A percentile compares a stretch with the other conserved stretches of the same genome.
Conservation (phyloP, 2,329 filamentous ascomycete genomes). For the Ophioceras dolichostomum region DNA sequence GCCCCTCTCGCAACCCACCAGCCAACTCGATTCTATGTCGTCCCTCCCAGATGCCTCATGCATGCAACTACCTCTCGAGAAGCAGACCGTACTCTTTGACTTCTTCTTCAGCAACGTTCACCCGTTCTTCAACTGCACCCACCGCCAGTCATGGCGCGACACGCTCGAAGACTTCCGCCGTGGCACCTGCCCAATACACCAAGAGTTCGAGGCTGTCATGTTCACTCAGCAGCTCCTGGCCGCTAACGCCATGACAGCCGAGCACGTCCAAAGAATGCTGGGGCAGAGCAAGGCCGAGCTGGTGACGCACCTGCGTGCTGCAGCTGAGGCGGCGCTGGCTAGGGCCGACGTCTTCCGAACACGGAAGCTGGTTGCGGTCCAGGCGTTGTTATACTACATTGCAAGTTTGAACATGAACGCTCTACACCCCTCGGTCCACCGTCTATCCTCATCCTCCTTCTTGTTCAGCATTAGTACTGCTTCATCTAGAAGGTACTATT, state of each 20-base stretch:
- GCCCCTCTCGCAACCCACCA: neutral
- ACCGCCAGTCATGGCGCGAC: neutral
- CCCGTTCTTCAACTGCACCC: neutral
- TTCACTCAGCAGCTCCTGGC: neutral
- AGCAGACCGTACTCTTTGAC: neutral
- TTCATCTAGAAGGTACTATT: no score
- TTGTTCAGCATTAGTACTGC: no score
- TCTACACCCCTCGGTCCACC: no score
- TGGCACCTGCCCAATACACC: neutral
- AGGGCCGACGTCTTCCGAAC: neutral
- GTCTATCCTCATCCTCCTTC: no score
- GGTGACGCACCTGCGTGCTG: neutral
- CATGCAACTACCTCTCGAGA: neutral
- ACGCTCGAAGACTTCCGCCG: neutral
- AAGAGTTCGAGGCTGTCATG: neutral
- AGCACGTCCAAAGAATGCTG: neutral
- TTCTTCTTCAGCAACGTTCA: neutral
- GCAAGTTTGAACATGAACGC: no score
- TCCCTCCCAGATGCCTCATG: neutral
- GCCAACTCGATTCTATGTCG: neutral
- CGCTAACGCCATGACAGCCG: neutral
- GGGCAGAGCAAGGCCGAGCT: neutral
- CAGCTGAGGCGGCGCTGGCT: neutral
- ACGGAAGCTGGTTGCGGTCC: neutral
- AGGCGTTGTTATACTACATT: neutral